Evolutionary conservation across 169 alveolate genomes (phyloP), one percentile per base, ranked within the genome.

Genomic region (Babesia sp.): DNA sequence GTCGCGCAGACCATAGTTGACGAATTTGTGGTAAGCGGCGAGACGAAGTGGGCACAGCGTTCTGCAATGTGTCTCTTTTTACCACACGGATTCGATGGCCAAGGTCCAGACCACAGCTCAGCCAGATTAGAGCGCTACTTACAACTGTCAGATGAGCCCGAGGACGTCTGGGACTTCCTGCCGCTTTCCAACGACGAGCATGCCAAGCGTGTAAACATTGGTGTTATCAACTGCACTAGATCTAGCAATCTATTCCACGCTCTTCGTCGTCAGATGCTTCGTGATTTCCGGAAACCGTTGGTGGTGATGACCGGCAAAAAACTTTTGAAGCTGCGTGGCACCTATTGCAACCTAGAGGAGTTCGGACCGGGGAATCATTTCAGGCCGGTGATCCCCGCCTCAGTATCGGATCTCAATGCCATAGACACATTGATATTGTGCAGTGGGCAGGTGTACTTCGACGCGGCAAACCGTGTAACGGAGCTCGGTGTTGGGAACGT

Each of bases 11-110:
- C 94, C 46, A 92, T 94, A 55, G 93, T 93, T 53, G 99, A 97
- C 82, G 94, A 94, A 68, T 95, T 94, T 75, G 87, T 97, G 16
- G 94, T 95, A 42, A 78, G 96, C 29, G 98, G 97, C 2, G 99
- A 96, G 75, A 89, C 97, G 48, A 97, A 96, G 85, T 96, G 99
- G 98, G 91, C 93, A 56, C 91, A 90, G 48, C 90, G 90, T 37
- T 74, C 93, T 31, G 97, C 97, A 16, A 72, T 96, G 26, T 90
- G 84, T 16, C 74, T 94, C 87, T 81, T 95, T 34, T 84, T 96
- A 44, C 99, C 99, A 28, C 99, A 96, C 83, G 99, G 99, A 29
- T 95, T 89, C 80, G 99, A 96, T 71, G 99, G 99, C 3, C 94
- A 94, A 71, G 99, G 99, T 4, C 98, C 98, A n/a, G 99, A 96